Base-by-base conservation (phyloP, 2,329 filamentous ascomycete genomes). In the Coleophoma cylindrospora region DNA sequence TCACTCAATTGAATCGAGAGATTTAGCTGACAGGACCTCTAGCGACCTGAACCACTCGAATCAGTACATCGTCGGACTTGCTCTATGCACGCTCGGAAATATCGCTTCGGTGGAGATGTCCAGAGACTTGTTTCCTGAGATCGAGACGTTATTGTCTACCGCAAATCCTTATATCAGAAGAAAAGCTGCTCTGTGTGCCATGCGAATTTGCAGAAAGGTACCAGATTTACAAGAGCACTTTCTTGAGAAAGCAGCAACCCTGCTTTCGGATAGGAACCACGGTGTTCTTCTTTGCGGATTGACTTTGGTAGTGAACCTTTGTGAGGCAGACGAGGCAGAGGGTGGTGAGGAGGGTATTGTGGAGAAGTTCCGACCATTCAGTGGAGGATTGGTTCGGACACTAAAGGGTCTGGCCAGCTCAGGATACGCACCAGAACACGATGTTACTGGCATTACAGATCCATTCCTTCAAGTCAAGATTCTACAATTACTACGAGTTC, bases 61-160 rank as follows among this genome's bases (percentile, higher is more conserved):
- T 68, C 94, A 99, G 71, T 99, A 99, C 70, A 90, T 99, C 54
- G 94, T 97, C 60, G 94, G 95, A 21, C 85, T 99, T 47, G 94
- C 94, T 53, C 83, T 99, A 33, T 96, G 92, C 68, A 96, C 95
- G 0, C 81, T 99, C 17, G 94, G 92, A 59, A 99, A 99, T 68
- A 99, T 99, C 61, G 92, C 95, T 52, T 96, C 92, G 1, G 79
- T 97, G 64, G 94, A 99, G 69, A 99, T 99, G 94, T 95, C 94
- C 15, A 81, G 94, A 75, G 94, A 99, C 71, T 76, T 99, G 17
- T 99, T 99, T 69, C 83, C 91, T 59, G 92, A 99, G 76, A 89
- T 99, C 67, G 95, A 99, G 70, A 89, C 81, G 54, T 83, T 97
- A 45, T 75, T 99, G 57, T 87, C 91, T 40, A 96, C 91, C 45